Evolutionary conservation across 345 rosid genomes (phyloP).

Genomic region (Clarkia xantiana): DNA sequence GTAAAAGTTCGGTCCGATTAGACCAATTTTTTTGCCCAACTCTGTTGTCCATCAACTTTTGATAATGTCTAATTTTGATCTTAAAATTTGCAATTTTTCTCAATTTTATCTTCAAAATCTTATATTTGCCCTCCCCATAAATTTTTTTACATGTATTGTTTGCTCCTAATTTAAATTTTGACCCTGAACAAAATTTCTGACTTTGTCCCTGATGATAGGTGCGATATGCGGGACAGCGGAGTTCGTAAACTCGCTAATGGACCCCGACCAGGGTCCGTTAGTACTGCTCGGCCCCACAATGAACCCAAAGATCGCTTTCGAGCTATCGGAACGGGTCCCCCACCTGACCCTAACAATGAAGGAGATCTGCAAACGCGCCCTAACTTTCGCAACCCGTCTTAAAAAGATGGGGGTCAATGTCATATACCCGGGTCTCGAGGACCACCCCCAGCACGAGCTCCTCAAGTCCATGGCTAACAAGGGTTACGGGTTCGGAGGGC

Average conservation of each 20-base stretch:
- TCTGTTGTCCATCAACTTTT: too few species aligned
- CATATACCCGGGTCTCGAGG: slow-evolving; percentile 71
- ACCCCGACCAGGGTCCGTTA: slow-evolving; percentile 68
- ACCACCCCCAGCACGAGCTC: slow-evolving; percentile 66
- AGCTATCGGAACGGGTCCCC: slow-evolving; percentile 74
- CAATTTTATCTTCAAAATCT: too few species aligned
- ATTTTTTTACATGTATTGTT: too few species aligned
- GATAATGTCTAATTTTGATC: too few species aligned
- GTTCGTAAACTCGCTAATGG: slow-evolving; percentile 88
- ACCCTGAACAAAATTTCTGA: too few species aligned
- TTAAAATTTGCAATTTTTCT: too few species aligned
- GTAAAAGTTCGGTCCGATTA: too few species aligned
- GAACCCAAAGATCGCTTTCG: slow-evolving; percentile 91
- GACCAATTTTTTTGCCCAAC: too few species aligned
- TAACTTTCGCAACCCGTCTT: slow-evolving; percentile 51
- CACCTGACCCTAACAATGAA: slow-evolving; percentile 72
- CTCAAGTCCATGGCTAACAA: slow-evolving; percentile 42
- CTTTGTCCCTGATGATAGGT: slow-evolving; percentile 20
- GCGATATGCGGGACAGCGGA: slow-evolving; percentile 79
- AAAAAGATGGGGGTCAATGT: slow-evolving; percentile 63
- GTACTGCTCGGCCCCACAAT: slow-evolving; percentile 94
- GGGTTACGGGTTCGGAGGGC: slow-evolving; percentile 78
- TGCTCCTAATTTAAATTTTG: background rate
- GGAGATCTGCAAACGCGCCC: slow-evolving; percentile 67
- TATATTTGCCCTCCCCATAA: too few species aligned